Evolutionary conservation across 1,284 basidiomycete genomes (phyloP).

Genomic region (Coniophora puteana): DNA sequence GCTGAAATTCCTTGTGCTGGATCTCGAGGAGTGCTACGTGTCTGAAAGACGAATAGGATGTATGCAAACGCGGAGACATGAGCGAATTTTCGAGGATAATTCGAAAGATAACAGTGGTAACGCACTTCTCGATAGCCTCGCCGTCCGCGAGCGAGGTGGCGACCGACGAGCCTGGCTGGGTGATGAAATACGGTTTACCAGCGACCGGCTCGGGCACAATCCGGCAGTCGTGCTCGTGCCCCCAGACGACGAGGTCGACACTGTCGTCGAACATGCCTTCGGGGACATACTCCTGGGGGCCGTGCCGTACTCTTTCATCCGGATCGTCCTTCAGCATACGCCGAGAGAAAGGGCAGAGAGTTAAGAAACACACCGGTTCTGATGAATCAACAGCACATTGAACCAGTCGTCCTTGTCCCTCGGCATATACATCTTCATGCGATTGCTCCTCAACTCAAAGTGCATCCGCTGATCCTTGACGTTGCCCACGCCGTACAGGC

Average conservation of each 20-base stretch:
- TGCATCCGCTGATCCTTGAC: constrained; percentile 96
- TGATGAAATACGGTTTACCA: constrained; percentile 89
- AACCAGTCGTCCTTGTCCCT: constrained; percentile 90
- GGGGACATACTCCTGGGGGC: constrained; percentile 89
- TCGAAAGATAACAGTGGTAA: constrained; percentile 8
- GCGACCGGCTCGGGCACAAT: constrained; percentile 89
- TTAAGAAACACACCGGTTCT: constrained; percentile 84
- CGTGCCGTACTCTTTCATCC: constrained; percentile 78
- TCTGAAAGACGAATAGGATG: constrained; percentile 36
- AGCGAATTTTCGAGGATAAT: constrained; percentile 3
- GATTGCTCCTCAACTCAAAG: constrained; percentile 89
- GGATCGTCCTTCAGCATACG: constrained; percentile 2
- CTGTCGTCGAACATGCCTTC: constrained; percentile 98
- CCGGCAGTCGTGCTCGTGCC: constrained; percentile 97
- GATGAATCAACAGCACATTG: constrained; percentile 91
- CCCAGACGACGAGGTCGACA: constrained; percentile 94
- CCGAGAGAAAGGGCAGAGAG: not conserved
- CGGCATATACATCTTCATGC: constrained; percentile 96
- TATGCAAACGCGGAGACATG: constrained; percentile 2
- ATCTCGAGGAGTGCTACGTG: constrained; percentile 87
- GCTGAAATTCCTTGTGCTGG: constrained; percentile 81
- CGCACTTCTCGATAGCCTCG: constrained; percentile 85
- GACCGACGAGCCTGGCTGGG: constrained; percentile 93
- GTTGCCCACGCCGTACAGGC: constrained; percentile 95
- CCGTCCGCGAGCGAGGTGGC: constrained; percentile 93